Percentiles rank a stretch among this genome's conserved stretches.
These are phyloP conservation scores for Podila epicladia DNA, from an alignment of 192 early-diverging fungal genomes.

Conservation along the genomic window DNA sequence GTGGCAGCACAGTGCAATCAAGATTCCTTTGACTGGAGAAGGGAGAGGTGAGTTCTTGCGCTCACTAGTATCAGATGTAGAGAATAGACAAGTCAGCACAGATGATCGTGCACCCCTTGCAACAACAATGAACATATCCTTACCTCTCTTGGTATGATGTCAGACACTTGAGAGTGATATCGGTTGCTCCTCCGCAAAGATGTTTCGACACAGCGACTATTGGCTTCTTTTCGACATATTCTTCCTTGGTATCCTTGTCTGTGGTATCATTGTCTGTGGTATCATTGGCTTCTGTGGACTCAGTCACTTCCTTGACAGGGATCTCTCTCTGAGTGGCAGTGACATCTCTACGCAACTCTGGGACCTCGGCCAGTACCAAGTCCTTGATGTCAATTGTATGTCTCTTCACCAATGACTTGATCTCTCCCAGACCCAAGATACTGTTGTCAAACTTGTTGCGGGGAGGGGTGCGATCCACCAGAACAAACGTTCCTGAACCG, in stretches of 20 bases:
- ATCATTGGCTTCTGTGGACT: background rate
- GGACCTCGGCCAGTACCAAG: conserved; percentile 71
- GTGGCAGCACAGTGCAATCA: conserved; percentile 94
- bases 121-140: too few species aligned
- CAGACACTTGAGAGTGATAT: conserved; percentile 83
- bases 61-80: conserved; percentile 9
- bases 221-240: conserved; percentile 55
- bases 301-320: conserved; percentile 8
- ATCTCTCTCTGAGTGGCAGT: conserved; percentile 31
- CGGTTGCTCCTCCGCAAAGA: conserved; percentile 91
- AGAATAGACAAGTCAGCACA: too few species aligned
- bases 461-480: conserved; percentile 83
- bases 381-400: conserved; percentile 88
- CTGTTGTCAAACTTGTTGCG: conserved; percentile 73
- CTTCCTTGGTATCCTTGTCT: conserved; percentile 4
- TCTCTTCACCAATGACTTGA: conserved; percentile 62
- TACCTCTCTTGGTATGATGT: conserved; percentile 53
- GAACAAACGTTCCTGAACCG: conserved; percentile 59
- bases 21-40: conserved; percentile 68
- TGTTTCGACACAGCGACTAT: conserved; percentile 89
- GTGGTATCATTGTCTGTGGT: conserved; percentile 3
- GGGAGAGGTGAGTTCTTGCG: conserved; percentile 10
- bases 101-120: too few species aligned
- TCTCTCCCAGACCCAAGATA: conserved; percentile 49
- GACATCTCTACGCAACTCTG: conserved; percentile 46